Evolutionary conservation across 768 basidiomycete genomes (phyloP).

Genomic region (Pleurotus ostreatus): DNA sequence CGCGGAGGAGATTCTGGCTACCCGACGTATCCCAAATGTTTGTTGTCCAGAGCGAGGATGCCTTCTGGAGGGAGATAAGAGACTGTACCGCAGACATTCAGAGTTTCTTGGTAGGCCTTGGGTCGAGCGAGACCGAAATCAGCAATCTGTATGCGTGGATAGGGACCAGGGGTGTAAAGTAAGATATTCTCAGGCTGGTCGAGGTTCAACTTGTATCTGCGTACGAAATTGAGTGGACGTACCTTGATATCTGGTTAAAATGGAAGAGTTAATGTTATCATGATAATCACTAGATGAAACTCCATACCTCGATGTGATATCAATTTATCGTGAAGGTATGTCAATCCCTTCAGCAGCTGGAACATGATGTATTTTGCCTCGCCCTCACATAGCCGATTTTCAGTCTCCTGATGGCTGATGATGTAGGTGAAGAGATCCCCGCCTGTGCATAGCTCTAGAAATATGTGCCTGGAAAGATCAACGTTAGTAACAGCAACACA

Average conservation of each 20-base stretch:
- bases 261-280: too few species aligned
- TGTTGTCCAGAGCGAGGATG: conserved; percentile 72
- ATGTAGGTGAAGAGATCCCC: conserved; percentile 89
- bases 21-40: conserved; percentile 65
- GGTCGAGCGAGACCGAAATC: conserved; percentile 85
- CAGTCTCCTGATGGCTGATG: conserved; percentile 48
- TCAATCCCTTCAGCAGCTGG: conserved; percentile 68
- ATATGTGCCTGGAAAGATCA: conserved; percentile 55
- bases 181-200: conserved; percentile 85
- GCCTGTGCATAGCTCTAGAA: conserved; percentile 81
- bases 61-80: conserved; percentile 86
- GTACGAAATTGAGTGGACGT: background rate
- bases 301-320: conserved; percentile 76
- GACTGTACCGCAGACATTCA: conserved; percentile 86
- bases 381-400: conserved; percentile 60
- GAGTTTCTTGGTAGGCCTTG: conserved; percentile 74
- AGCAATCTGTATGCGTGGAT: conserved; percentile 80
- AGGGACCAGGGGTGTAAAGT: conserved; percentile 73
- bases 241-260: background rate
- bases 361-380: conserved; percentile 85
- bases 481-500: background rate
- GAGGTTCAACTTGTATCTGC: too few species aligned
- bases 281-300: background rate
- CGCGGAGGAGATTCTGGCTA: conserved; percentile 13
- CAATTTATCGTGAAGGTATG: conserved; percentile 64